phyloP scores from a whole-genome alignment of 305 asterid genomes.

The Ajuga reptans region DNA sequence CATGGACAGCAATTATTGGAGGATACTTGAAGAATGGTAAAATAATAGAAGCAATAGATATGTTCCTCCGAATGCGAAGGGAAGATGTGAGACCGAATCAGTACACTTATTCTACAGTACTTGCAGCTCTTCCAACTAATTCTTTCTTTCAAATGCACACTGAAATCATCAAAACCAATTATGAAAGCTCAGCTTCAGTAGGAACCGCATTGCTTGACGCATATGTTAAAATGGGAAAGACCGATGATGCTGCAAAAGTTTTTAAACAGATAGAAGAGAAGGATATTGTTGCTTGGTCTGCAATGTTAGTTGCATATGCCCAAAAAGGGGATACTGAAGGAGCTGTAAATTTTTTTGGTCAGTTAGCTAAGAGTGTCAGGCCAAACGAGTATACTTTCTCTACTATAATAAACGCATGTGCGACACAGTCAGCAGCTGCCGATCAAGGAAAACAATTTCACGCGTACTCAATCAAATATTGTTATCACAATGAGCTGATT shows the following conservation, averaged over 20 bases:
- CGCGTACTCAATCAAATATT: slow-evolving; percentile 54
- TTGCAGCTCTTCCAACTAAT: slow-evolving; percentile 48
- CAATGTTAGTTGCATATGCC: slow-evolving; percentile 80
- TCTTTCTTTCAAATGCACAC: slow-evolving; percentile 64
- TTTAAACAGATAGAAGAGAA: slow-evolving; percentile 55
- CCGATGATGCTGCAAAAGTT: slow-evolving; percentile 51
- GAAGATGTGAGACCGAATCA: slow-evolving; percentile 55
- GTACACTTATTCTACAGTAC: slow-evolving; percentile 74
- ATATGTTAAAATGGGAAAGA: slow-evolving; percentile 52
- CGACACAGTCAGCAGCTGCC: slow-evolving; percentile 47
- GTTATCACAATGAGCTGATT: slow-evolving; percentile 44
- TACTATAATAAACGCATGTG: slow-evolving; percentile 71
- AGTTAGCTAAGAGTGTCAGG: slow-evolving; percentile 44
- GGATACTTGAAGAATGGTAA: slow-evolving; percentile 63
- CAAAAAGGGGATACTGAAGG: slow-evolving; percentile 55
- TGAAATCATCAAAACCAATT: slow-evolving; percentile 62
- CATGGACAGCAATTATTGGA: slow-evolving; percentile 86
- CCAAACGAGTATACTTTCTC: slow-evolving; percentile 88
- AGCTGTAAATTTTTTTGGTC: slow-evolving; percentile 49
- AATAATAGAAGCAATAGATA: slow-evolving; percentile 40
- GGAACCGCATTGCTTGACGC: slow-evolving; percentile 82
- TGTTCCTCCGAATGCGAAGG: slow-evolving; percentile 64
- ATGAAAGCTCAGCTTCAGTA: slow-evolving; percentile 49
- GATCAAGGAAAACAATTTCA: slow-evolving; percentile 93
- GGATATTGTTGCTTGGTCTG: slow-evolving; percentile 93